Conservation (phyloP, 116 monocot genomes). For the Cymodocea nodosa region DNA sequence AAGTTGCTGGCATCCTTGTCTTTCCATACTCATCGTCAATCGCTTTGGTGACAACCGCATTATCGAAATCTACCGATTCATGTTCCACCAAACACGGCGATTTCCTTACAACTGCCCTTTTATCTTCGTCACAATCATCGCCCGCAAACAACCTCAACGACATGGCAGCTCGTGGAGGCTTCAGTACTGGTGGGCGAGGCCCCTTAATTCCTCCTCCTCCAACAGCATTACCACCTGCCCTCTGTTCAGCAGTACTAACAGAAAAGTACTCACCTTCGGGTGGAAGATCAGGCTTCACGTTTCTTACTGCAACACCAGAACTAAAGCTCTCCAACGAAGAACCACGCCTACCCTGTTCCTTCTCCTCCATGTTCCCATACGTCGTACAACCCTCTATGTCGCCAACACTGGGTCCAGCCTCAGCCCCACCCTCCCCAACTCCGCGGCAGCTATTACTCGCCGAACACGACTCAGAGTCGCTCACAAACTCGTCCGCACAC, state of each 20-base stretch:
- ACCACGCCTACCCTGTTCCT: not conserved
- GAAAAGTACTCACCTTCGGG: not conserved
- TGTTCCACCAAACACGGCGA: slow-evolving; percentile 11
- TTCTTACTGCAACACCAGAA: not conserved
- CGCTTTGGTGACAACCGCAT: not conserved
- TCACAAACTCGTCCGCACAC: not conserved
- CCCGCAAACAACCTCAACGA: slow-evolving; percentile 33
- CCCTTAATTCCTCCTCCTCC: slow-evolving; percentile 16
- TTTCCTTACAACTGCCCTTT: not conserved
- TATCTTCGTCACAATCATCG: slow-evolving; percentile 7
- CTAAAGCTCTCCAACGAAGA: not conserved
- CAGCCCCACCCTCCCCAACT: not conserved
- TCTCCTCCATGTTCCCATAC: not conserved
- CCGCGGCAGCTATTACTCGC: too few species aligned
- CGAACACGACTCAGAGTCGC: not conserved
- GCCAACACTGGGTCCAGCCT: not conserved
- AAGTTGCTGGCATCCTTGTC: slow-evolving; percentile 17
- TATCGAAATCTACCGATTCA: slow-evolving; percentile 12
- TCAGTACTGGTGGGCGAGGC: slow-evolving; percentile 22
- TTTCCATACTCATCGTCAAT: slow-evolving; percentile 3
- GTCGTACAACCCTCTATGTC: not conserved
- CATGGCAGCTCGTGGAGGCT: slow-evolving; percentile 24
- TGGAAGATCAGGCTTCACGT: not conserved
- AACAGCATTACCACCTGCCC: not conserved
- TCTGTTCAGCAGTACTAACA: not conserved